phyloP scores from a whole-genome alignment of 2,329 filamentous ascomycete genomes.

The Paraconiothyrium sp. region DNA sequence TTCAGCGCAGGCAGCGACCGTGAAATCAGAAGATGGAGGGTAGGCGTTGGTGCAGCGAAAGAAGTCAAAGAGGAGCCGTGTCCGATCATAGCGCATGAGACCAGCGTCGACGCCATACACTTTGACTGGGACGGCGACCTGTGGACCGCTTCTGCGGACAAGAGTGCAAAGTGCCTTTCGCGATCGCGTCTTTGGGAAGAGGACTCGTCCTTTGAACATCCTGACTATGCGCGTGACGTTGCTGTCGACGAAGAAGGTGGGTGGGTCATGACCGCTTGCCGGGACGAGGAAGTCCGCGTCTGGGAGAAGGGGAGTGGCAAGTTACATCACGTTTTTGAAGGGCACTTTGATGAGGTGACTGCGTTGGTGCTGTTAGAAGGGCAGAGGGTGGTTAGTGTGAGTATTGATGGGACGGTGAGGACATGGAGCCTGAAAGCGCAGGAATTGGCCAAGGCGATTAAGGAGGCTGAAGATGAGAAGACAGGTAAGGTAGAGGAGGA shows the following conservation, averaged over 20 bases:
- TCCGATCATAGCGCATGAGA: constrained; percentile 83
- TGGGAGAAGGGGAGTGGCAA: constrained; percentile 81
- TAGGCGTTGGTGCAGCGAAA: constrained; percentile 50
- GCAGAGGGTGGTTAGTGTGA: constrained; percentile 76
- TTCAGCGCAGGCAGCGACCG: constrained; percentile 75
- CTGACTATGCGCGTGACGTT: constrained; percentile 89
- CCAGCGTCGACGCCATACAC: constrained; percentile 82
- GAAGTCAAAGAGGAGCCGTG: constrained; percentile 53
- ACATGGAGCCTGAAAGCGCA: constrained; percentile 77
- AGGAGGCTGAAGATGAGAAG: constrained; percentile 59
- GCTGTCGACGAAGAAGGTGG: constrained; percentile 73
- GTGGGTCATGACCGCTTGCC: constrained; percentile 86
- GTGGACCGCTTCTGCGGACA: constrained; percentile 94
- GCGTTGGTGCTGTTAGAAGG: constrained; percentile 72
- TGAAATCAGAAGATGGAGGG: constrained; percentile 78
- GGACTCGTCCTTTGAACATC: constrained; percentile 79
- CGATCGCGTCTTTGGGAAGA: constrained; percentile 73
- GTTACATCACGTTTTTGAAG: constrained; percentile 76
- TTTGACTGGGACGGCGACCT: constrained; percentile 80
- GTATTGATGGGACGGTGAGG: constrained; percentile 89
- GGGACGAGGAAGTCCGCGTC: constrained; percentile 90
- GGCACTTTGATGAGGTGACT: constrained; percentile 94
- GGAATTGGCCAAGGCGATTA: constrained; percentile 66
- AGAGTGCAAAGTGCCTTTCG: constrained; percentile 81
- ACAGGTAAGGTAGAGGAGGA: constrained; percentile 57